phyloP scores from a whole-genome alignment of 441 rosid species.

The Kokia cookei region DNA sequence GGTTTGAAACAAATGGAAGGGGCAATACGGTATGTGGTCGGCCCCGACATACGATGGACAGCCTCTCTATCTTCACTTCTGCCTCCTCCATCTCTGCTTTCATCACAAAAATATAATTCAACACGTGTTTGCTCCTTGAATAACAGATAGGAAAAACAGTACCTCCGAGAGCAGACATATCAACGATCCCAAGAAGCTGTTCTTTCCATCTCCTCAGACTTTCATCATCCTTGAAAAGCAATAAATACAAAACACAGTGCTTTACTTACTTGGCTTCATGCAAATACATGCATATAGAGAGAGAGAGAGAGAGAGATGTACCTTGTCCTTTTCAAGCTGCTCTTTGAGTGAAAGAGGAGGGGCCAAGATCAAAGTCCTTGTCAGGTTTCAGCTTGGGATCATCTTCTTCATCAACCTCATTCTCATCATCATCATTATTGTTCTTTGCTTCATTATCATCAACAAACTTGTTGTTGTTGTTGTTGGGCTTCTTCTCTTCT shows the following conservation, averaged over 20 bases:
- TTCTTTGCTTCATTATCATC: not conserved
- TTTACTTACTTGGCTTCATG: not conserved
- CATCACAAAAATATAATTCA: not conserved
- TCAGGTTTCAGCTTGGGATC: not conserved
- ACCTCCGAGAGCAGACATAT: slow-evolving; percentile 48
- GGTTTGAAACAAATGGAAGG: slow-evolving; percentile 24
- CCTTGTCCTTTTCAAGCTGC: slow-evolving; percentile 53
- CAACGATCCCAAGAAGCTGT: slow-evolving; percentile 43
- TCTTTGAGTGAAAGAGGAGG: slow-evolving; percentile 45
- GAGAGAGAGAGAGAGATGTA: not conserved
- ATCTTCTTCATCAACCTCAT: slow-evolving; percentile 2
- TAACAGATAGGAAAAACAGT: not conserved
- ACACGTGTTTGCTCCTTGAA: no score
- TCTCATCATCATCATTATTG: not conserved
- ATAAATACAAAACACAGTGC: not conserved
- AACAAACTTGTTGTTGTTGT: not conserved
- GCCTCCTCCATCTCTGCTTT: slow-evolving; percentile 28
- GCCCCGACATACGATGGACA: slow-evolving; percentile 30
- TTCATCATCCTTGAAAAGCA: slow-evolving; percentile 39
- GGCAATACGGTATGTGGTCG: slow-evolving; percentile 32
- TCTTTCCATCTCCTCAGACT: slow-evolving; percentile 3
- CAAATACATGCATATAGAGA: not conserved
- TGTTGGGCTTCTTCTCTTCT: not conserved
- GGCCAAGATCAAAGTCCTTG: slow-evolving; percentile 28
- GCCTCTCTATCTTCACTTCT: slow-evolving; percentile 25